These are phyloP conservation scores for Sarcodon sp. DNA, from an alignment of 768 basidiomycete genomes.

Conservation along the genomic window DNA sequence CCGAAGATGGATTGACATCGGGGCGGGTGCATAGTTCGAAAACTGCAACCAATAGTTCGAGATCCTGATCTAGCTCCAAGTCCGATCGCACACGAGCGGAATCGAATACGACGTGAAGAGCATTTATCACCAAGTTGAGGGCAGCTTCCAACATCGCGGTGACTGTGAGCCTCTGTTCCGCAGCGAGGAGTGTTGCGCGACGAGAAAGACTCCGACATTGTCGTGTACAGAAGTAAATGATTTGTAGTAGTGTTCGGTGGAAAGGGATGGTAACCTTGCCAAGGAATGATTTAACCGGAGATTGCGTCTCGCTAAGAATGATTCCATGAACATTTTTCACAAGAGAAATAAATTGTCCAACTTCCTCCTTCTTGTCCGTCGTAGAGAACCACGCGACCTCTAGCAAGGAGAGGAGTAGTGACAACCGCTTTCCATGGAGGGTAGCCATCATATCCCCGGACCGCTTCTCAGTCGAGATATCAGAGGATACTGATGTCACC, in stretches of 20 bases:
- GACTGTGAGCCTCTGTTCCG: slow-evolving; percentile 50
- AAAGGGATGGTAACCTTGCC: slow-evolving; percentile 52
- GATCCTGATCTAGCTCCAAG: slow-evolving; percentile 62
- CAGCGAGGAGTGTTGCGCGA: slow-evolving; percentile 36
- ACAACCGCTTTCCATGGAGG: slow-evolving; percentile 65
- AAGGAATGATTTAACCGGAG: slow-evolving; percentile 62
- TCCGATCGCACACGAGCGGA: slow-evolving; percentile 44
- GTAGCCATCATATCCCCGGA: slow-evolving; percentile 77
- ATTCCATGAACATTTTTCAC: slow-evolving; percentile 50
- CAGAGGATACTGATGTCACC: slow-evolving; percentile 50
- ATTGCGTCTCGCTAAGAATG: slow-evolving; percentile 61
- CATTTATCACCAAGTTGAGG: slow-evolving; percentile 56
- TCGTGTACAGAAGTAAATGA: slow-evolving; percentile 65
- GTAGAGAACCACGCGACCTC: slow-evolving; percentile 70
- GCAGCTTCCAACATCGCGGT: slow-evolving; percentile 47
- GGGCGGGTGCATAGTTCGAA: slow-evolving; percentile 68
- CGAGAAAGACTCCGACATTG: slow-evolving; percentile 41
- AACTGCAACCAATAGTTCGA: slow-evolving; percentile 72
- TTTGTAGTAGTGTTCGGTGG: slow-evolving; percentile 70
- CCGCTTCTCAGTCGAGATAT: slow-evolving; percentile 55
- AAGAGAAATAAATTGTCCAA: slow-evolving; percentile 48
- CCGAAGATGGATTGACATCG: slow-evolving; percentile 55
- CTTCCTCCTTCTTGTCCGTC: slow-evolving; percentile 37
- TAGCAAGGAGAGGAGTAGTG: slow-evolving; percentile 62
- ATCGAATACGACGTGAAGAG: slow-evolving; percentile 48